These are phyloP conservation scores for Parastagonospora nodorum DNA, from an alignment of 2,329 filamentous ascomycete genomes.

Conservation along the genomic window DNA sequence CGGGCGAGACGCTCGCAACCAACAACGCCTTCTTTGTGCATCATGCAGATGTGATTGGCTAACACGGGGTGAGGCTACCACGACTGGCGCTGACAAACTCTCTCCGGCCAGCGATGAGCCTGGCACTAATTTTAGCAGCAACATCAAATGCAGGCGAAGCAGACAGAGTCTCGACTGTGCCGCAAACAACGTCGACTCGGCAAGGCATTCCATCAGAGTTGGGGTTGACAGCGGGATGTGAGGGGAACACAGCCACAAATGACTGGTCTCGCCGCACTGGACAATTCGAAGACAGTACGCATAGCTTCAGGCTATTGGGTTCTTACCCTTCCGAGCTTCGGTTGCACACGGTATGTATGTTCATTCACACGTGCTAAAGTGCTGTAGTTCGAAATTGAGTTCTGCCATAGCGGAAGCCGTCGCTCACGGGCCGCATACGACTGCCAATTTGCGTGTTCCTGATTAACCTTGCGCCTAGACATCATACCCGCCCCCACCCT, in stretches of 20 bases:
- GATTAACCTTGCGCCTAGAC: constrained; percentile 36
- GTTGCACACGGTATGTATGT: no score
- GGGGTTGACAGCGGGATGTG: no score
- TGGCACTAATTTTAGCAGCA: not conserved
- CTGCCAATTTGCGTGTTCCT: constrained; percentile 36
- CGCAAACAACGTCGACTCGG: no score
- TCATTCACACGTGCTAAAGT: not conserved
- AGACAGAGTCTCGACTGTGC: not conserved
- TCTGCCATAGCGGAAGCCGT: constrained; percentile 27
- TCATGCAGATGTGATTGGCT: constrained; percentile 25
- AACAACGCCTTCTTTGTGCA: constrained; percentile 16
- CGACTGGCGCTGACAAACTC: constrained; percentile 3
- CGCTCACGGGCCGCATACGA: constrained; percentile 35
- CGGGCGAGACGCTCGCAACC: constrained; percentile 31
- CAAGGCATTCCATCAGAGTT: no score
- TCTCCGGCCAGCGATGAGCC: not conserved
- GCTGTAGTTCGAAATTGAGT: not conserved
- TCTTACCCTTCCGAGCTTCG: not conserved
- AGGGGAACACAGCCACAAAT: no score
- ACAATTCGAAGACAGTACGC: not conserved
- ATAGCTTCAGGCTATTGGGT: not conserved
- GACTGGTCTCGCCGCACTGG: not conserved
- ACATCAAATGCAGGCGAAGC: not conserved
- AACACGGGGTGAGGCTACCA: constrained; percentile 1
- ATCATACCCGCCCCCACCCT: constrained; percentile 38